Evolutionary conservation across 2,329 filamentous ascomycete genomes (phyloP), one percentile per base, ranked within the genome.

Genomic region (Ophiostoma montium): DNA sequence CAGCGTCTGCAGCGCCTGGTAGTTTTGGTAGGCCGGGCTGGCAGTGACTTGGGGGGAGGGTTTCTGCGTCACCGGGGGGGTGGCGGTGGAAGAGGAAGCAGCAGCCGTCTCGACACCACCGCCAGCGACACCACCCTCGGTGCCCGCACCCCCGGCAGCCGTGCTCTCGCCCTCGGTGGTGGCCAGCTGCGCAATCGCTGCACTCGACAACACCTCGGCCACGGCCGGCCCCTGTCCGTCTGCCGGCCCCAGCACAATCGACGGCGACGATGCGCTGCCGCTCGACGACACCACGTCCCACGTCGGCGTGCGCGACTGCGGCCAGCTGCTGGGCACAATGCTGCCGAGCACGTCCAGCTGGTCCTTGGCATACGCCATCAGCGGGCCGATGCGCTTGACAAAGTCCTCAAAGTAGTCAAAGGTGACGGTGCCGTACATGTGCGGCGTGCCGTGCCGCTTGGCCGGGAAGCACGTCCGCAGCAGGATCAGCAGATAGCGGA

Each of bases 401-500:
- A 95, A 68, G n/a, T 71, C 66, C 41, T 78, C 70, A 61, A 94
- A 94, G 61, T 86, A 82, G 62, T 96, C 90, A 31, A 82, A 86
- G 19, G 94, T 74, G 59, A 94, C 94, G 57, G 94, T 75, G 23
- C 79, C 75, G 49, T 77, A 79, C 58, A 95, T 84, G 11, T 82
- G 75, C 30, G 78, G 75, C 10, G 68, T 69, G 47, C 76, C 72
- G 23, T 80, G 76, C 50, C 86, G 75, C 48, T 77, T 75, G 50
- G 77, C 80, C 46, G 80, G 78, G 61, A 86, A 95, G 52, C 84
- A 82, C 50, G 84, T 76, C 32, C 80, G 81, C 32, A 94, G 71
- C 19, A 86, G 79, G 56, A 81, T 82, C 35, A 88, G 78, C 9
- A 95, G 74, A 3, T 80, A 82, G 59, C 94, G 84, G 11, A 84